Conservation (phyloP, 2,329 filamentous ascomycete genomes). For the Calonectria leucothoes region DNA sequence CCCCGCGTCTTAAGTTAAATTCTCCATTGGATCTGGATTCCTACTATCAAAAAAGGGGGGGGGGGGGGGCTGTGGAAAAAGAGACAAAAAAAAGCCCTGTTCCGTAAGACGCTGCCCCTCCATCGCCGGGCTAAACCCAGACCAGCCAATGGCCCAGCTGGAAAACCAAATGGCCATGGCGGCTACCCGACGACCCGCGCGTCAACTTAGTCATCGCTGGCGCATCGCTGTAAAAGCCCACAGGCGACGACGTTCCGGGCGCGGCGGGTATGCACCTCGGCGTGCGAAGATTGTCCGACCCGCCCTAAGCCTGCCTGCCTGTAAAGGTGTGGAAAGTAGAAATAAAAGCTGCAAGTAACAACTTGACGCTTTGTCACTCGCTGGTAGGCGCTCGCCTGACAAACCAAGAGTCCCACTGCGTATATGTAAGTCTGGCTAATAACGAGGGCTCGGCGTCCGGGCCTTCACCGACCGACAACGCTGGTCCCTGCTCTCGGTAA, state of each 20-base stretch:
- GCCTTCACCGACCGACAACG: background rate
- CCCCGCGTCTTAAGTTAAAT: background rate
- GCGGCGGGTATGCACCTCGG: background rate
- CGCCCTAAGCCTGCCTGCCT: background rate
- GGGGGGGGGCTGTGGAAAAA: background rate
- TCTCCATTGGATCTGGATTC: background rate
- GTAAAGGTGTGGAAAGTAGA: background rate
- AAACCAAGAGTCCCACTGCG: background rate
- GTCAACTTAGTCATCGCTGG: conserved; percentile 37
- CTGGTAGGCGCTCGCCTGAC: background rate
- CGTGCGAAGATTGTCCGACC: background rate
- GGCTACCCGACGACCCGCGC: conserved; percentile 31
- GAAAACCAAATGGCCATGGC: conserved; percentile 1
- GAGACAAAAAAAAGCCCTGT: background rate
- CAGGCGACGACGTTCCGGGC: background rate
- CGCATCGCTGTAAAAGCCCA: background rate
- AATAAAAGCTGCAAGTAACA: too few species aligned
- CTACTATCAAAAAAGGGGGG: conserved; percentile 14
- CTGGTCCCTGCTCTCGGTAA: conserved; percentile 22
- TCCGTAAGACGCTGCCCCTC: background rate
- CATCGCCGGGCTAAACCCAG: conserved; percentile 20
- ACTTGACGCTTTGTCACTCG: background rate
- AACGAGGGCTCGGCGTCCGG: background rate
- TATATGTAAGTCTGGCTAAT: background rate
- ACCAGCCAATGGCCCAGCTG: conserved; percentile 18